These are phyloP conservation scores for Colletotrichum lini DNA, from an alignment of 2,329 filamentous ascomycete genomes.

Conservation along the genomic window DNA sequence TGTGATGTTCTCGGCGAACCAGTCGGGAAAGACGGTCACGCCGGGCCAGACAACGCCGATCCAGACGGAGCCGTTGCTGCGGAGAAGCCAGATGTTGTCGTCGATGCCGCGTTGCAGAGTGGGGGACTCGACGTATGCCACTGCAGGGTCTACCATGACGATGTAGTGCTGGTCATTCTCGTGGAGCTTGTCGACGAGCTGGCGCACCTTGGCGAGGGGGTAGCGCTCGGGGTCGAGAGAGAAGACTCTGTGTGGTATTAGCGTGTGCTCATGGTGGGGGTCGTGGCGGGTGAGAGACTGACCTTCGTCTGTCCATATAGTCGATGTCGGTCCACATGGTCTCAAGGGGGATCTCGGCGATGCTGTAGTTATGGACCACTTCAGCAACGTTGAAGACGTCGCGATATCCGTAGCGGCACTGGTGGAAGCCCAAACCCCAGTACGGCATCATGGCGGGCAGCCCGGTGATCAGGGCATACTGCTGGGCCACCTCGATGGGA, in stretches of 20 bases:
- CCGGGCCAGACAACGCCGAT: slow-evolving; percentile 85
- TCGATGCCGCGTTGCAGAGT: slow-evolving; percentile 58
- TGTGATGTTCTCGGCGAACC: slow-evolving; percentile 77
- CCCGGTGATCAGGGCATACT: slow-evolving; percentile 71
- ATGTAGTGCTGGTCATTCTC: slow-evolving; percentile 77
- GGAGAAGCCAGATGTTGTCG: slow-evolving; percentile 64
- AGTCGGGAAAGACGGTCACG: slow-evolving; percentile 80
- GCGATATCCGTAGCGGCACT: slow-evolving; percentile 75
- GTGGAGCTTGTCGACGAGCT: slow-evolving; percentile 78
- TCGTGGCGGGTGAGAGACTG: neutral
- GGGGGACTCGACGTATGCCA: slow-evolving; percentile 64
- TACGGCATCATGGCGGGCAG: slow-evolving; percentile 75
- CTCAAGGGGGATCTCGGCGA: slow-evolving; percentile 76
- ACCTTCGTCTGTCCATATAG: slow-evolving; percentile 52
- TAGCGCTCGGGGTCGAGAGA: slow-evolving; percentile 76
- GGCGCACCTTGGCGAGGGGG: slow-evolving; percentile 72
- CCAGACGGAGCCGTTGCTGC: slow-evolving; percentile 69
- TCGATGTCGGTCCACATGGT: slow-evolving; percentile 74
- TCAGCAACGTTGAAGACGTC: slow-evolving; percentile 77
- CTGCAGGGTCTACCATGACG: slow-evolving; percentile 83
- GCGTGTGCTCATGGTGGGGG: neutral
- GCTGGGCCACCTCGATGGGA: slow-evolving; percentile 70
- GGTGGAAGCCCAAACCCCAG: slow-evolving; percentile 73
- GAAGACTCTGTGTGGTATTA: slow-evolving; percentile 63
- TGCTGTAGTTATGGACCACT: slow-evolving; percentile 77